phyloP scores from a whole-genome alignment of 2,329 filamentous ascomycete genomes.

The Stenocarpella maydis region DNA sequence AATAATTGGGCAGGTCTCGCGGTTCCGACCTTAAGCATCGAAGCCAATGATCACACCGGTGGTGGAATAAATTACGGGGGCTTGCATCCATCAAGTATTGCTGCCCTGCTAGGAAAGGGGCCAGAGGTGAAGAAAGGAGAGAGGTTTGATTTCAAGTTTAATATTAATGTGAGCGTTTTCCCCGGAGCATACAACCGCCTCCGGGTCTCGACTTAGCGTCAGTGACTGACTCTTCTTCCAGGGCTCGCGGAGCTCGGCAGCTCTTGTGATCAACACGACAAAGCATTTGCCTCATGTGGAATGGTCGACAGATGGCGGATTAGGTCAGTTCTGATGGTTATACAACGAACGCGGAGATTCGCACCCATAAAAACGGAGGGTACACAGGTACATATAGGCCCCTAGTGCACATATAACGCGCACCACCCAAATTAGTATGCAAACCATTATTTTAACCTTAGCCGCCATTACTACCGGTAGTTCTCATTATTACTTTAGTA shows the following conservation, averaged over 20 bases:
- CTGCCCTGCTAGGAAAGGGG: constrained; percentile 23
- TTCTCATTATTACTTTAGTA: no score
- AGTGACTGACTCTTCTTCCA: not conserved
- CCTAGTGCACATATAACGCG: no score
- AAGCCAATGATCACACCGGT: constrained; percentile 28
- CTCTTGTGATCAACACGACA: constrained; percentile 21
- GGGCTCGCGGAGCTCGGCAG: constrained; percentile 20
- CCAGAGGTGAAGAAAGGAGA: constrained; percentile 21
- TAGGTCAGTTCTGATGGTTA: constrained; percentile 1
- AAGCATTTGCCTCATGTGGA: constrained; percentile 27
- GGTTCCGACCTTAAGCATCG: constrained; percentile 19
- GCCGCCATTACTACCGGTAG: no score
- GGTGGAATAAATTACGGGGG: constrained; percentile 18
- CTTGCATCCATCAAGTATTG: constrained; percentile 26
- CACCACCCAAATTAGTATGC: no score
- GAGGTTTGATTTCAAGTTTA: constrained; percentile 28
- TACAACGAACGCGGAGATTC: no score
- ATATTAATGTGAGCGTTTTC: not conserved
- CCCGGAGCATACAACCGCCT: not conserved
- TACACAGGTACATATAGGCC: no score
- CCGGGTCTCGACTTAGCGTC: not conserved
- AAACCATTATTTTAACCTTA: no score
- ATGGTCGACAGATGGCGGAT: constrained; percentile 25
- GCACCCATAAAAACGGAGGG: no score
- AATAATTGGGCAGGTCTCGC: constrained; percentile 23